Conservation (phyloP, 768 basidiomycete species). For the Boletus bicolor region DNA sequence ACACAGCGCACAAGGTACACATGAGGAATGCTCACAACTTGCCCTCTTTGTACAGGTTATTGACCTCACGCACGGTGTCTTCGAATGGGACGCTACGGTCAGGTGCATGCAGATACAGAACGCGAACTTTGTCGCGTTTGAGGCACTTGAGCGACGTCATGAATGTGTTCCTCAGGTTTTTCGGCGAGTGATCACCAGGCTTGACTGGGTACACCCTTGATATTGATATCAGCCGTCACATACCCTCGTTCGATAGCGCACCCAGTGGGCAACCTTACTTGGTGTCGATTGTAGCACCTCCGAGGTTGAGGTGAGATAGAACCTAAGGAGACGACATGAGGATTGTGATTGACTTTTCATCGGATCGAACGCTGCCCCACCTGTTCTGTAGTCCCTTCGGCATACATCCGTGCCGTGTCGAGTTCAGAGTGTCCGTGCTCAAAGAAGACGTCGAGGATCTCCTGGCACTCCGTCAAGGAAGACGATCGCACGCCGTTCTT, state of each 20-base stretch:
- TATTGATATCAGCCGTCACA: slow-evolving; percentile 1
- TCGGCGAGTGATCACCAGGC: slow-evolving; percentile 42
- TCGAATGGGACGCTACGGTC: slow-evolving; percentile 57
- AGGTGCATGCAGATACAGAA: slow-evolving; percentile 60
- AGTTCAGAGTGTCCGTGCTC: slow-evolving; percentile 42
- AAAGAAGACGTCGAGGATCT: slow-evolving; percentile 45
- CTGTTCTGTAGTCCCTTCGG: slow-evolving; percentile 53
- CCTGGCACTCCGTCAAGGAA: slow-evolving; percentile 37
- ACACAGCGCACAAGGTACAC: not conserved
- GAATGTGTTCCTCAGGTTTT: slow-evolving; percentile 43
- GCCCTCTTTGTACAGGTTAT: slow-evolving; percentile 56
- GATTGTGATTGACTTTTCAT: not conserved
- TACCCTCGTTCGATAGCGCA: not conserved
- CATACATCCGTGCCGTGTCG: slow-evolving; percentile 52
- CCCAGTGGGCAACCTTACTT: slow-evolving; percentile 31
- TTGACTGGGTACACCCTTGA: slow-evolving; percentile 39
- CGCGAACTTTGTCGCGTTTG: slow-evolving; percentile 43
- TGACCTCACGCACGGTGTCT: slow-evolving; percentile 50
- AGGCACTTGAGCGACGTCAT: slow-evolving; percentile 44
- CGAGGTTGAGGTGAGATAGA: slow-evolving; percentile 40
- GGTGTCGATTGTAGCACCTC: slow-evolving; percentile 43
- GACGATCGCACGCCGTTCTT: slow-evolving; percentile 40
- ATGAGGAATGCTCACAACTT: slow-evolving; percentile 40
- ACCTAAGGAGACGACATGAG: slow-evolving; percentile 22
- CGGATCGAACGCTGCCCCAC: slow-evolving; percentile 22